phyloP scores from a whole-genome alignment of 306 rosid genomes.

The Nissolia schottii region DNA sequence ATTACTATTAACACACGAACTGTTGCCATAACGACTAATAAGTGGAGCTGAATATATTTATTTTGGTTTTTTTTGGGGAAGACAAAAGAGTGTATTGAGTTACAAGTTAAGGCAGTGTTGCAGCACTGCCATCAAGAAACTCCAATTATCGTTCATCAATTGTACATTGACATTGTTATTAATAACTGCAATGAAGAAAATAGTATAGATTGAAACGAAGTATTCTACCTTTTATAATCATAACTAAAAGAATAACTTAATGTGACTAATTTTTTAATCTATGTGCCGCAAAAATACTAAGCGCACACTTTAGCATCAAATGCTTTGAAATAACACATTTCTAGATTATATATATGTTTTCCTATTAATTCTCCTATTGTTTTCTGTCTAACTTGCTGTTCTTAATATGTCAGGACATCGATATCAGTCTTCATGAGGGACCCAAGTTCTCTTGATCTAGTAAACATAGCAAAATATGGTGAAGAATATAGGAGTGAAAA shows the following conservation, averaged over 20 bases:
- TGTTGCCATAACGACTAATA: background rate
- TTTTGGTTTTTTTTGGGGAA: background rate
- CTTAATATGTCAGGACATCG: slow-evolving; percentile 50
- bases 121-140: background rate
- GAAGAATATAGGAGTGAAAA: slow-evolving; percentile 58
- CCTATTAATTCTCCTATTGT: background rate
- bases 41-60: background rate
- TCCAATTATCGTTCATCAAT: background rate
- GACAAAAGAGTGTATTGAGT: background rate
- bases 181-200: no score
- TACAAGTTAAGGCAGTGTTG: background rate
- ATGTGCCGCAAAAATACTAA: no score
- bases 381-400: slow-evolving; percentile 8
- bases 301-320: no score
- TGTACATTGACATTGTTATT: no score
- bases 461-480: slow-evolving; percentile 81
- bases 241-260: background rate
- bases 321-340: background rate
- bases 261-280: background rate
- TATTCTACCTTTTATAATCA: no score
- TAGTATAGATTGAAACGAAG: no score
- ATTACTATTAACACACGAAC: background rate
- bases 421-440: slow-evolving; percentile 82
- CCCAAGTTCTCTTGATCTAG: slow-evolving; percentile 46
- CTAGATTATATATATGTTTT: background rate